Base-by-base conservation (phyloP, 2,329 filamentous ascomycete species). In the Verticillium albo-atrum region DNA sequence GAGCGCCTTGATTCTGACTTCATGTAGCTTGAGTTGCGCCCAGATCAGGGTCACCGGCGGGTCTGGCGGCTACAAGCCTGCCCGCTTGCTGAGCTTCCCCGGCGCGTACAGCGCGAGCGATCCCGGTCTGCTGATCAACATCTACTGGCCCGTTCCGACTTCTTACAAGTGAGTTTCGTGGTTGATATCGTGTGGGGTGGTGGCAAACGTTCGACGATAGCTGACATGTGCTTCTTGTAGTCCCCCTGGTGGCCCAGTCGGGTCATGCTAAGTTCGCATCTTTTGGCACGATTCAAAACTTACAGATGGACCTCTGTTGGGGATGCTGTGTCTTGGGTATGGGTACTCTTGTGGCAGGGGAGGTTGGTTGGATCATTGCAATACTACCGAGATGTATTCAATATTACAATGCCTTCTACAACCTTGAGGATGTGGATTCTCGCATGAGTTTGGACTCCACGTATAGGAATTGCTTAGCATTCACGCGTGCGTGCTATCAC, bases 1-100 rank as follows among this genome's bases (percentile, higher is more conserved):
- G 30, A 32, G 6, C 7, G 9, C 30, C 14, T 28, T 3, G 9
- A 14, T 23, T 26, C 55, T 50, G 20, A 57, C 28, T 1, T 23
- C 1, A 32, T 14, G n/a, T 6, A 57, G 55, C 26, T 27, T 57
- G 55, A 57, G 55, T 20, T 78, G 75, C 58, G 74, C 71, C 3
- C 75, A 77, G 65, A 61, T 79, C 37, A 73, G 68, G 15, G 75
- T 80, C 42, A 75, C 71, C 4, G 77, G 77, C 12, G 76, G 77
- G 34, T 63, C 63, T 20, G 78, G 77, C 17, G 75, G 64, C 25
- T 75, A 68, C 58, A 70, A 65, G 55, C 75, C 75, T 2, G 72
- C 69, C 58, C 65, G 73, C 15, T 71, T 78, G 37, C 55, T 57
- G 3, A 67, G 74, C 12, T 77, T 79, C 66, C 77, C 77, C 0